Evolutionary conservation across 2,329 filamentous ascomycete genomes (phyloP).

Genomic region (Pyricularia grisea): DNA sequence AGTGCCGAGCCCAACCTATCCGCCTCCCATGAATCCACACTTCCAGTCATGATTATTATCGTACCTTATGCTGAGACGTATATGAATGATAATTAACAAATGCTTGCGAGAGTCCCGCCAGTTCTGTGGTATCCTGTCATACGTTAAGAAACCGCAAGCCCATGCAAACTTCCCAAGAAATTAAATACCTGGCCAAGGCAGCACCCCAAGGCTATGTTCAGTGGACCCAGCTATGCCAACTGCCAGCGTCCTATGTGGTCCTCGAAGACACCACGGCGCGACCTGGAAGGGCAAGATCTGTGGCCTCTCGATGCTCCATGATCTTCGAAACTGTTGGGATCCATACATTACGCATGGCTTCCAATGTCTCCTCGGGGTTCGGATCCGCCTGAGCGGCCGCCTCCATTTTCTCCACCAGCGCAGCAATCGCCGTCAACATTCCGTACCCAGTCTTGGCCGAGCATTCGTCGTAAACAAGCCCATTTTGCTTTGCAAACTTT

Average conservation of each 20-base stretch:
- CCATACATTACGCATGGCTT: slow-evolving; percentile 2
- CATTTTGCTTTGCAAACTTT: background rate
- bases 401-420: slow-evolving; percentile 1
- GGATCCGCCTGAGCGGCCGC: background rate
- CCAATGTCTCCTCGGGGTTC: background rate
- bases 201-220: background rate
- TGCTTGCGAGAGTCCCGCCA: background rate
- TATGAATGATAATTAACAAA: background rate
- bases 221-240: background rate
- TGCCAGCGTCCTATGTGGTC: background rate
- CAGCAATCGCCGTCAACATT: background rate
- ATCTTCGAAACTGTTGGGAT: slow-evolving; percentile 3
- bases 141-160: background rate
- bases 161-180: background rate
- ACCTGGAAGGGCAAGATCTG: background rate
- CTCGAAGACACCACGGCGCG: background rate
- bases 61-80: background rate
- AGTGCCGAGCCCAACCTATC: background rate
- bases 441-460: slow-evolving; percentile 1
- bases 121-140: background rate
- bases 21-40: background rate
- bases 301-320: background rate
- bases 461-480: background rate
- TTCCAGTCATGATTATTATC: background rate
- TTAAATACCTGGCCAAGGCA: background rate